These are phyloP conservation scores for Apiospora saccharicola DNA, from an alignment of 2,329 filamentous ascomycete genomes.

Conservation along the genomic window DNA sequence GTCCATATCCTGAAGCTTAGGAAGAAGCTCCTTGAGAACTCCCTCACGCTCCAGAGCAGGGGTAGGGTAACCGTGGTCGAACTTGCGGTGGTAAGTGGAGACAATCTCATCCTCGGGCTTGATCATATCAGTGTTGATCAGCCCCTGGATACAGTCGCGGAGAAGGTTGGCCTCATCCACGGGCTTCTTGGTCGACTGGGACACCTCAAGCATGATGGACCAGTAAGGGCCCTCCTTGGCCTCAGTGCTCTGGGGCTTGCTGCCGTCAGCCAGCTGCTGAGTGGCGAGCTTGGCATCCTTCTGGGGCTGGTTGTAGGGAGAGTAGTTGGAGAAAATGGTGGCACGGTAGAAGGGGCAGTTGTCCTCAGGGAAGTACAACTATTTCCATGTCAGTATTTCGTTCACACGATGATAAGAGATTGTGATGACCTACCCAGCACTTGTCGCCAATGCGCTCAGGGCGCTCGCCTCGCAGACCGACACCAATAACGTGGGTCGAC, in stretches of 20 bases:
- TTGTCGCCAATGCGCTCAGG: slow-evolving; percentile 98
- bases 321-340: slow-evolving; percentile 99
- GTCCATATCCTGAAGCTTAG: slow-evolving; percentile 87
- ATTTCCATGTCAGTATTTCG: slow-evolving; percentile 46
- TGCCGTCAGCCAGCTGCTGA: slow-evolving; percentile 83
- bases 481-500: slow-evolving; percentile 95
- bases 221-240: slow-evolving; percentile 93
- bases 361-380: slow-evolving; percentile 96
- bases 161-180: slow-evolving; percentile 87
- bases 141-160: slow-evolving; percentile 90
- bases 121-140: slow-evolving; percentile 98
- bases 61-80: slow-evolving; percentile 98
- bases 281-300: slow-evolving; percentile 85
- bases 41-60: slow-evolving; percentile 94
- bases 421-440: slow-evolving; percentile 74
- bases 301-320: slow-evolving; percentile 94
- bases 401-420: slow-evolving; percentile 40
- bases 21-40: slow-evolving; percentile 89
- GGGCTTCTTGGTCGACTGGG: slow-evolving; percentile 93
- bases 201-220: slow-evolving; percentile 99
- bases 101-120: slow-evolving; percentile 91
- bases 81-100: slow-evolving; percentile 96
- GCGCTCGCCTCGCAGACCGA: slow-evolving; percentile 89
- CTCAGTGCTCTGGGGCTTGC: slow-evolving; percentile 75
- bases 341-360: slow-evolving; percentile 99